phyloP scores from a whole-genome alignment of 176 grass and related monocot genomes.

The Thalia dealbata region DNA sequence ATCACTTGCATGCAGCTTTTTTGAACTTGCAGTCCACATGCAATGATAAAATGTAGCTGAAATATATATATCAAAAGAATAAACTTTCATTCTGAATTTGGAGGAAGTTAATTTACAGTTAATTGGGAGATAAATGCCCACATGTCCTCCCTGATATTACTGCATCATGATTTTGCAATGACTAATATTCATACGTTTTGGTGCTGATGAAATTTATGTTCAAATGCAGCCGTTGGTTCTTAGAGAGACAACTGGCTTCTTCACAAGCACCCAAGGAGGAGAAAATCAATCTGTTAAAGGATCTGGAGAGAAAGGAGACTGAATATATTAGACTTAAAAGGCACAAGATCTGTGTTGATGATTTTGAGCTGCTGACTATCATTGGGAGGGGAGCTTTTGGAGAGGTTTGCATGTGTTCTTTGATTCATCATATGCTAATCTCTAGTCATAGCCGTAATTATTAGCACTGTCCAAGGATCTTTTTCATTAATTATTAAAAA shows the following conservation, averaged over 20 bases:
- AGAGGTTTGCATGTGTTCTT: conserved; percentile 5
- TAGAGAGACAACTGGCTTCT: conserved; percentile 14
- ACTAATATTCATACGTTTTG: not conserved
- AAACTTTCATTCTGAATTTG: no score
- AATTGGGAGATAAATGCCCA: not conserved
- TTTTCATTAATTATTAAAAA: not conserved
- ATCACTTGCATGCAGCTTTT: not conserved
- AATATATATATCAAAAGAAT: no score
- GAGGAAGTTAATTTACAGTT: not conserved
- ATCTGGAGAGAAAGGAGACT: conserved; percentile 22
- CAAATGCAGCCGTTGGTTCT: conserved; percentile 18
- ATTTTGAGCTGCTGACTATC: conserved; percentile 21
- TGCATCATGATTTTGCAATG: not conserved
- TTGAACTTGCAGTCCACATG: not conserved
- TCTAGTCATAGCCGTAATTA: not conserved
- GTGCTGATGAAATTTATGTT: not conserved
- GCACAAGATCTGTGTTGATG: conserved; percentile 24
- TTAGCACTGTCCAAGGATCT: not conserved
- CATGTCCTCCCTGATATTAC: not conserved
- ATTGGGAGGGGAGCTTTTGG: conserved; percentile 28
- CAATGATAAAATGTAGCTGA: no score
- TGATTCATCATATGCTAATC: not conserved
- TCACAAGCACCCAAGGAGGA: conserved; percentile 12
- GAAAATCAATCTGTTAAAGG: conserved; percentile 13
- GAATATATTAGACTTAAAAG: conserved; percentile 23